Evolutionary conservation across 140 eudicot species (phyloP).

Genomic region (Senecio squalidus): DNA sequence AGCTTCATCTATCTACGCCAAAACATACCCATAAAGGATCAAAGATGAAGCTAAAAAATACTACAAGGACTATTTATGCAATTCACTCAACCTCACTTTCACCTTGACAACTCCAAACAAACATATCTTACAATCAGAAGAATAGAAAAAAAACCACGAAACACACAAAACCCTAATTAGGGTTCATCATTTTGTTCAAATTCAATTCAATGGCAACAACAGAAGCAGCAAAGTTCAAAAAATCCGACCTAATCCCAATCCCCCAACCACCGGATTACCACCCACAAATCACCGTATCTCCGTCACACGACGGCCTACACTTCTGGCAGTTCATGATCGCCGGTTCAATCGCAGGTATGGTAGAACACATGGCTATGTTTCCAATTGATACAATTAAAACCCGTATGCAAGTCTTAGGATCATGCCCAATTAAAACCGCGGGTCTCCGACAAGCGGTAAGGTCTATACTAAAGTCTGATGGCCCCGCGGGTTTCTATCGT

Average conservation of each 20-base stretch:
- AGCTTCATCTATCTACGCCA: too few relatives aligned
- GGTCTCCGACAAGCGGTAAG: conserved; percentile 45
- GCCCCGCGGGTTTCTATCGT: conserved; percentile 62
- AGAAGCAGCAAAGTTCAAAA: conserved; percentile 37
- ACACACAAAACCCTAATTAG: not conserved
- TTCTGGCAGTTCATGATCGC: conserved; percentile 86
- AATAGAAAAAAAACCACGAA: not conserved
- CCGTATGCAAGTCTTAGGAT: conserved; percentile 81
- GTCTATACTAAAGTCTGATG: conserved; percentile 61
- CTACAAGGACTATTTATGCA: too few relatives aligned
- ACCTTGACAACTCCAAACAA: not conserved
- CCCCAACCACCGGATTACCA: conserved; percentile 56
- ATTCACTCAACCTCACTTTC: not conserved
- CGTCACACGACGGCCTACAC: conserved; percentile 73
- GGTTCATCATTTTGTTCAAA: not conserved
- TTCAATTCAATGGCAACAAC: not conserved
- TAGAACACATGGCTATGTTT: conserved; percentile 94
- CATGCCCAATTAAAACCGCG: conserved; percentile 66
- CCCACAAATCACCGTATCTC: conserved; percentile 36
- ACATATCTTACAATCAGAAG: not conserved
- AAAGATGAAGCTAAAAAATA: too few relatives aligned
- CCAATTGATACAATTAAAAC: conserved; percentile 85
- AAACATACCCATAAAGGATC: too few relatives aligned
- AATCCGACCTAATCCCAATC: conserved; percentile 50
- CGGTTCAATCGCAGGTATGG: conserved; percentile 85